Conservation (phyloP, 257 asterid genomes). For the Capsicum pubescens region DNA sequence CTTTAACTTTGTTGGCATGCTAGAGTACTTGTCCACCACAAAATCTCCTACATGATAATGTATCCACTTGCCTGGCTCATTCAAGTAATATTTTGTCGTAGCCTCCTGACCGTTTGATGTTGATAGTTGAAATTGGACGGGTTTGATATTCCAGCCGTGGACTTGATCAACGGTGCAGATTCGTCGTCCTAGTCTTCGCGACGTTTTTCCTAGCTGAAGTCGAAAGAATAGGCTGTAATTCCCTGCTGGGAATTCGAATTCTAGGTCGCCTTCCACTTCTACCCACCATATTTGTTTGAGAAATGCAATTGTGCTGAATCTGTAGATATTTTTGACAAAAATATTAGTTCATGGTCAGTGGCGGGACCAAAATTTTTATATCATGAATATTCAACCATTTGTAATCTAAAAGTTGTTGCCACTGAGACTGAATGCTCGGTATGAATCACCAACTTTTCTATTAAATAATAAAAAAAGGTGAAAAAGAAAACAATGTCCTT, state of each 20-base stretch:
- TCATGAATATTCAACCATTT: too few relatives aligned
- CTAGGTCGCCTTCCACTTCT: constrained; percentile 56
- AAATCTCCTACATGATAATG: constrained; percentile 63
- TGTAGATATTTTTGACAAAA: constrained; percentile 19
- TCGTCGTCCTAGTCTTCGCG: constrained; percentile 38
- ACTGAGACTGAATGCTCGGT: too few relatives aligned
- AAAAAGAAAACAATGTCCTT: too few relatives aligned
- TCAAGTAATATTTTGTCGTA: constrained; percentile 38
- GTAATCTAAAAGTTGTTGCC: too few relatives aligned
- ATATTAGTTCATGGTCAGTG: background rate
- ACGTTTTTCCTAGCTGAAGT: constrained; percentile 47
- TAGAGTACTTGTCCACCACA: constrained; percentile 41
- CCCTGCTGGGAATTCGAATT: constrained; percentile 62
- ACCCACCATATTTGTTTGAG: constrained; percentile 73
- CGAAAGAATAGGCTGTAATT: constrained; percentile 56
- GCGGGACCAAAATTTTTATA: background rate
- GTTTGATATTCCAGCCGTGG: constrained; percentile 62
- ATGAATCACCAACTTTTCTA: too few relatives aligned
- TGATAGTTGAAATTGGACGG: constrained; percentile 53
- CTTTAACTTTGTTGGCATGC: constrained; percentile 43
- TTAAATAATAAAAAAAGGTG: too few relatives aligned
- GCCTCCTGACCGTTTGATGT: constrained; percentile 44
- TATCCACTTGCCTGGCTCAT: constrained; percentile 51
- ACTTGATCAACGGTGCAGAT: constrained; percentile 38
- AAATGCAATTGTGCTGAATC: constrained; percentile 54